phyloP scores from a whole-genome alignment of 805 yeast genomes.

The Teunomyces cretensis region DNA sequence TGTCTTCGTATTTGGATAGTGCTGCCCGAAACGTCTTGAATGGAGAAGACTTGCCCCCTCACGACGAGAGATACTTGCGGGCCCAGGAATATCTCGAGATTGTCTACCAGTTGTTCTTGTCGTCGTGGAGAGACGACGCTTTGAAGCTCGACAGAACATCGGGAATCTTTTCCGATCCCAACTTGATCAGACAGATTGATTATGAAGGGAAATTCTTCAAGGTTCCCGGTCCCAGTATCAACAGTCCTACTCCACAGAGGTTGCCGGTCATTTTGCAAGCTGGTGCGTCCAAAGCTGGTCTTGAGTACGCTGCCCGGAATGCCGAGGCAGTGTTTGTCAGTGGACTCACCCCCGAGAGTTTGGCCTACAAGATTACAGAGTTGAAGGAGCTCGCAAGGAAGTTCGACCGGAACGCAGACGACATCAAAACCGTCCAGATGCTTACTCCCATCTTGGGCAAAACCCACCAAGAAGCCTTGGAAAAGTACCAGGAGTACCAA shows the following conservation, averaged over 20 bases:
- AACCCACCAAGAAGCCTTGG: slow-evolving; percentile 4
- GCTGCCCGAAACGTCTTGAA: slow-evolving; percentile 5
- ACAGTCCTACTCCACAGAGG: slow-evolving; percentile 5
- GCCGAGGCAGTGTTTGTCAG: slow-evolving; percentile 4
- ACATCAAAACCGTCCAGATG: slow-evolving; percentile 4
- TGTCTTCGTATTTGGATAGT: slow-evolving; percentile 4
- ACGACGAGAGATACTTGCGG: slow-evolving; percentile 4
- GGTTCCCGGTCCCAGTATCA: slow-evolving; percentile 5
- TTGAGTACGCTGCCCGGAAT: slow-evolving; percentile 4
- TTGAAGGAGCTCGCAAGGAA: slow-evolving; percentile 2
- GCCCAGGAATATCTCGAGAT: slow-evolving; percentile 5
- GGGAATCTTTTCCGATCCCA: slow-evolving; percentile 3
- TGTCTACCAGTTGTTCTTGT: slow-evolving; percentile 4
- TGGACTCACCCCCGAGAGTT: slow-evolving; percentile 1
- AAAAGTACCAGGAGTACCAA: slow-evolving; percentile 2
- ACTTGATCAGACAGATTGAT: slow-evolving; percentile 2
- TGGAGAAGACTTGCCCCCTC: slow-evolving; percentile 2
- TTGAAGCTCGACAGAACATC: background rate
- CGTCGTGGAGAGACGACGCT: slow-evolving; percentile 7
- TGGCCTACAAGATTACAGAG: background rate
- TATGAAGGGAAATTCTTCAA: slow-evolving; percentile 4
- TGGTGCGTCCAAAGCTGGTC: slow-evolving; percentile 3
- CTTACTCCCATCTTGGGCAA: slow-evolving; percentile 1
- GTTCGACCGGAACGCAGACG: background rate
- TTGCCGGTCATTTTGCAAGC: slow-evolving; percentile 7